Evolutionary conservation across 257 asterid species (phyloP).

Genomic region (Solanum sitiens): DNA sequence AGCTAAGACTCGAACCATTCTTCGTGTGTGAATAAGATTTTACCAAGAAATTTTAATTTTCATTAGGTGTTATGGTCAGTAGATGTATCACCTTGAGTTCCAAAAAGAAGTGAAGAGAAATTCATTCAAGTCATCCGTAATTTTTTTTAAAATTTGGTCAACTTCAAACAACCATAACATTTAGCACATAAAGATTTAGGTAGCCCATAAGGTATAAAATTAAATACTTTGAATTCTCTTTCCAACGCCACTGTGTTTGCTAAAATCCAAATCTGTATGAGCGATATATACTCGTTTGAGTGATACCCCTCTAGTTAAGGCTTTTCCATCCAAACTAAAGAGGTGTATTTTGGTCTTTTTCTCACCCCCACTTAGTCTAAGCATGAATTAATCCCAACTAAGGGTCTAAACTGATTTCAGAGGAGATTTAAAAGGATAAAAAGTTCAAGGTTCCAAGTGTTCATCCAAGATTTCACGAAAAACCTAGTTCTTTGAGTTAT

Average conservation of each 20-base stretch:
- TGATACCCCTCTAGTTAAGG: too few species aligned
- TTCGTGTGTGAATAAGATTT: not conserved
- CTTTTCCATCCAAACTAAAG: not conserved
- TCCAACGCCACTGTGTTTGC: not conserved
- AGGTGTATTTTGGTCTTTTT: not conserved
- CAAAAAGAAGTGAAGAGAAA: not conserved
- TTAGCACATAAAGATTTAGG: not conserved
- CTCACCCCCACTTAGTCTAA: not conserved
- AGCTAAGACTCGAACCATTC: not conserved
- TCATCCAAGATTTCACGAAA: not conserved
- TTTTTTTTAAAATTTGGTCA: not conserved
- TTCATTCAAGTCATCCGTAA: too few species aligned
- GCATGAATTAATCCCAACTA: not conserved
- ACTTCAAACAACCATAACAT: too few species aligned
- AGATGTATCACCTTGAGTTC: not conserved
- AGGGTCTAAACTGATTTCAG: not conserved
- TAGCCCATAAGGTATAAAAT: not conserved
- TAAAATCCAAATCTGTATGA: not conserved
- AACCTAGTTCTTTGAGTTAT: not conserved
- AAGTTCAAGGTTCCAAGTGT: not conserved
- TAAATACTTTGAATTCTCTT: not conserved
- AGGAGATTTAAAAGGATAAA: too few species aligned
- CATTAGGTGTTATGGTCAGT: not conserved
- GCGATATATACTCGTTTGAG: not conserved
- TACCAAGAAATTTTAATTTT: not conserved